Conservation (phyloP, 208 protist genomes). For the Crithidia thermophila region DNA sequence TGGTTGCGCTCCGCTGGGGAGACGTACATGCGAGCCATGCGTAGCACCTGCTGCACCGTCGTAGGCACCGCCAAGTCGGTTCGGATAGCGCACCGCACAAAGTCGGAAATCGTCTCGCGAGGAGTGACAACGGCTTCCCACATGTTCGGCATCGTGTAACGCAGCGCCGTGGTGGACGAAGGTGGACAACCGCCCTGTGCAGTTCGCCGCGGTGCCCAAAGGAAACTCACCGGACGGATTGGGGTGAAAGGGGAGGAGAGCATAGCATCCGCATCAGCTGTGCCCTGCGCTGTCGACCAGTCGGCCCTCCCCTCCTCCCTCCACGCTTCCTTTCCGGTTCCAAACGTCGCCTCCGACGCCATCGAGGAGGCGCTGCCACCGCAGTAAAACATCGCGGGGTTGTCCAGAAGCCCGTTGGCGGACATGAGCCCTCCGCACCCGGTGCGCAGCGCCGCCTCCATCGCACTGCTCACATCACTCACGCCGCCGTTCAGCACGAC, state of each 20-base stretch:
- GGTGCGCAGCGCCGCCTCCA: conserved; percentile 48
- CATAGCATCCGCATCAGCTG: background rate
- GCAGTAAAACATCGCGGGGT: conserved; percentile 77
- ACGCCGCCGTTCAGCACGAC: conserved; percentile 89
- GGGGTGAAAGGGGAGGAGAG: conserved; percentile 12
- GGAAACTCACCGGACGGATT: conserved; percentile 16
- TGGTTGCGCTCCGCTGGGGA: conserved; percentile 67
- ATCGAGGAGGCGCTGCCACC: background rate
- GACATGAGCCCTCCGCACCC: conserved; percentile 80
- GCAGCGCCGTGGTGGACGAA: background rate
- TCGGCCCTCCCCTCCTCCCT: background rate
- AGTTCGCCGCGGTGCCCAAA: conserved; percentile 16
- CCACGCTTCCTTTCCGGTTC: background rate
- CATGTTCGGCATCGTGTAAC: conserved; percentile 25
- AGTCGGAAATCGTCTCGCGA: conserved; percentile 81
- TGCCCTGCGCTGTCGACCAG: too few species aligned
- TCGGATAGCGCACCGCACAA: conserved; percentile 57
- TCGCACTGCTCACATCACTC: conserved; percentile 46
- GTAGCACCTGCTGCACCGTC: conserved; percentile 73
- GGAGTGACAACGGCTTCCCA: conserved; percentile 44
- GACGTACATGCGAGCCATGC: conserved; percentile 75
- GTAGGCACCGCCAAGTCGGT: conserved; percentile 60
- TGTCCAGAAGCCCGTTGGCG: conserved; percentile 81
- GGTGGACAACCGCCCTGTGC: background rate
- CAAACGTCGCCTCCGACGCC: conserved; percentile 19